Evolutionary conservation across 371 early-diverging fungal genomes (phyloP), one percentile per base, ranked within the genome.

Genomic region (Mortierella sp.): DNA sequence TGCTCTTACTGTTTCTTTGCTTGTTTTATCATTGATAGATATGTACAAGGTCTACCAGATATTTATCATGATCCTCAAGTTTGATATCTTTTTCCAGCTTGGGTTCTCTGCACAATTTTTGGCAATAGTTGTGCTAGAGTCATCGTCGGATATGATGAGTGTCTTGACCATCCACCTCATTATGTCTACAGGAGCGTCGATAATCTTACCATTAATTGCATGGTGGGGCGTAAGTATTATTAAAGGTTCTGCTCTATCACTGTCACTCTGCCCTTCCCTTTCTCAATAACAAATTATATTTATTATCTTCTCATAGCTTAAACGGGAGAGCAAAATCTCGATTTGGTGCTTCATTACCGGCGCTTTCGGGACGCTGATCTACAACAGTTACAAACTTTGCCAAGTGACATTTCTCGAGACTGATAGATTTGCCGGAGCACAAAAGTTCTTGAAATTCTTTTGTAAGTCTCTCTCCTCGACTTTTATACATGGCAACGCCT

Each of bases 11-110:
- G 28, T 49, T 18, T 45, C 30, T 45, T 18, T 45, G 16, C 12
- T 45, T 45, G 16, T 45, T 45, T 12, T 18, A 16, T 45, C 18
- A 12, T 11, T 12, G 12, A 45, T 39, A 90, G 90, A 90, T 66
- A 93, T 93, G 77, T 97, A 94, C 84, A 93, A 95, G 73, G 88
- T 91, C 72, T 97, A 97, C 86, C 96, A 96, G 64, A 90, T 96
- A 59, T 95, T 97, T 73, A 89, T 97, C 80, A 93, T 95, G 90
- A 84, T 97, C 30, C 88, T 97, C 70, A 97, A 97, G 77, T 88
- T 97, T 39, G 96, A 96, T 78, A 88, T 96, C 66, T 97, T 96
- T 72, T 94, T 96, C 83, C 93, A 95, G 57, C 84, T 95, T 49
- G 93, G 94, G 9, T 96, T 96, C 70, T 93, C 96, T 11, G 89